Base-by-base conservation (phyloP, 352 stramenopile genomes). In the Pythium aphanidermatum region DNA sequence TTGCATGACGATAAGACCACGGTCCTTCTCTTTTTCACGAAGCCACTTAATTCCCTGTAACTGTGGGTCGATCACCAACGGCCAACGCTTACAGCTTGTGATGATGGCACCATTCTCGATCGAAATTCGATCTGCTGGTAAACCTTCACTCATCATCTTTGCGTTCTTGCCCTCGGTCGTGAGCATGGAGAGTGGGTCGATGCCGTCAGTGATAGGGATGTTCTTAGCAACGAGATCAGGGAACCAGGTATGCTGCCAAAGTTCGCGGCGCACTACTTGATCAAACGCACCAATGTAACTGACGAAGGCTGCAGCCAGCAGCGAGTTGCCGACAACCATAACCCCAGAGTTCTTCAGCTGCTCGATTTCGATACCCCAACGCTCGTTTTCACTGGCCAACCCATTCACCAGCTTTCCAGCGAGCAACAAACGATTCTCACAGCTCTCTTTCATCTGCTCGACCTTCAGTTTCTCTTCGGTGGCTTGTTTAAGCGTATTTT, bases 41-140 rank as follows among this genome's bases (percentile, higher is more conserved):
- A 99, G 83, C 96, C 96, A 99, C 58, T 99, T 99, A 68, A 99
- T 98, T 5, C 93, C 96, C 68, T 99, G 96, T 14, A 96, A 60
- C 61, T 99, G 96, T 46, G 96, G 96, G 60, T 99, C 96, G 43
- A 98, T 98, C 30, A 99, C 87, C 20, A 99, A 59, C 11, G 95
- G 96, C 95, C 96, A 99, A 5, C 96, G 84, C 59, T 98, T 98
- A 63, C 92, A 98, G 40, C 95, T 98, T 24, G 80, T 97, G 58
- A 98, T 98, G 43, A 99, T 97, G 2, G 95, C 92, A 30, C 96
- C 92, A 58, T 99, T 99, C 51, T 99, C 95, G 19, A 98, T 94
- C 20, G 91, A 98, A 41, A 99, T 98, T 20, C 95, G 85, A 75
- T 99, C 96, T 30, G 95, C 94, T 7, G 95, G 95, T 13, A 99